Base-by-base conservation (phyloP, 2,329 filamentous ascomycete species). In the Aspergillus sp. region DNA sequence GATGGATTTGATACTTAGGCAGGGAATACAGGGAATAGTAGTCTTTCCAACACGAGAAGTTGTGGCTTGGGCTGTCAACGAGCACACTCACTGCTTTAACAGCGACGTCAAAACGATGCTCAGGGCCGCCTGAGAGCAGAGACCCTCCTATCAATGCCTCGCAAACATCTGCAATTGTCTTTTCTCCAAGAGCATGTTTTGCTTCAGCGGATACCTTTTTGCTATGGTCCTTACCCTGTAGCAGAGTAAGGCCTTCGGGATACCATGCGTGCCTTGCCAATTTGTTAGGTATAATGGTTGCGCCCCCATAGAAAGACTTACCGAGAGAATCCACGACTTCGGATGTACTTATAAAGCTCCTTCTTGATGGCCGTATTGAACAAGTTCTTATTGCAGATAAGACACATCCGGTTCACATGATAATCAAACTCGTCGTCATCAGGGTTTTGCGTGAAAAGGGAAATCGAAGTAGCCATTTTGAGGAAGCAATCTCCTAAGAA, bases 381-480 rank as follows among this genome's bases (percentile, higher is more conserved):
- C 0, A 98, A 74, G 51, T 95, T 96, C 52, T 85, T 79, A 66
- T 98, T 98, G 76, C 89, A 95, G 11, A 97, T 77, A 56, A 97
- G 77, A 13, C 85, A 61, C 91, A 97, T 97, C 11, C 93, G 83
- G 54, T 89, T 84, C 6, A 95, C 87, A 58, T 98, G 93, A 54
- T 88, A 93, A 44, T 88, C 82, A 39, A 84, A 94, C 59, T 98
- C 93, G 51, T 89, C 82, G 48, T 86, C 81, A 38, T 86, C 79
- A 0, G 89, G 88, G 13, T 86, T 82, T 27, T 82, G 76, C 1
- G 85, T 85, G 60, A 86, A 97, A 0, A 95, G 74, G 0, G 90
- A 83, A 42, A 98, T 90, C 0, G 90, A 91, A 0, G 91, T 96
- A 8, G 88, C 88, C 83, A 96, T 91, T 67, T 98, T 98, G 46